Conservation (phyloP, 1,139 yeast species). For the Pichia sp. region DNA sequence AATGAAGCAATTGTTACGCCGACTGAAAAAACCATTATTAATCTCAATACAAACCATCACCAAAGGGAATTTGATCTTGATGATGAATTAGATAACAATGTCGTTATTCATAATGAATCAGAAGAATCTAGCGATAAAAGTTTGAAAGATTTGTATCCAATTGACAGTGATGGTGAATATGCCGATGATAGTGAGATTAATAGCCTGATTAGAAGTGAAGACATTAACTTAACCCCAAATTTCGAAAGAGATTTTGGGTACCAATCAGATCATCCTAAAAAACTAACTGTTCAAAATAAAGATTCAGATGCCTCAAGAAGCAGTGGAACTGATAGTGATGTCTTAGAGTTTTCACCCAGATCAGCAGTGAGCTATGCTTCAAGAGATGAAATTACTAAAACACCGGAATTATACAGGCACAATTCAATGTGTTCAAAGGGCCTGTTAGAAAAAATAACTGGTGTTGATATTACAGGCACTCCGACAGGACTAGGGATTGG, state of each 20-base stretch:
- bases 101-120: background rate
- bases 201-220: no score
- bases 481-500: slow-evolving; percentile 7
- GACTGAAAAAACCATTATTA: slow-evolving; percentile 3
- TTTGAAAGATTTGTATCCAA: slow-evolving; percentile 15
- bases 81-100: slow-evolving; percentile 15
- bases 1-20: slow-evolving; percentile 4
- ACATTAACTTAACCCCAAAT: no score
- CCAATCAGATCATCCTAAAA: background rate
- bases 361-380: slow-evolving; percentile 3
- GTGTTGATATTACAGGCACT: slow-evolving; percentile 1
- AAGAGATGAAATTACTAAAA: background rate
- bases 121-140: slow-evolving; percentile 1
- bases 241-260: background rate
- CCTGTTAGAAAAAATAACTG: background rate
- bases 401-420: slow-evolving; percentile 9
- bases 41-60: background rate
- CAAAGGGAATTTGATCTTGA: slow-evolving; percentile 14
- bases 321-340: background rate
- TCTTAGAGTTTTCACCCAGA: slow-evolving; percentile 13
- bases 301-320: background rate
- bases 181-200: background rate
- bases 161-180: slow-evolving; percentile 9
- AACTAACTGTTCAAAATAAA: background rate
- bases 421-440: slow-evolving; percentile 6